A percentile compares a stretch with the other conserved stretches of the same genome.
phyloP scores from a whole-genome alignment of 208 protist genomes.

The Tritrichomonas foetus region DNA sequence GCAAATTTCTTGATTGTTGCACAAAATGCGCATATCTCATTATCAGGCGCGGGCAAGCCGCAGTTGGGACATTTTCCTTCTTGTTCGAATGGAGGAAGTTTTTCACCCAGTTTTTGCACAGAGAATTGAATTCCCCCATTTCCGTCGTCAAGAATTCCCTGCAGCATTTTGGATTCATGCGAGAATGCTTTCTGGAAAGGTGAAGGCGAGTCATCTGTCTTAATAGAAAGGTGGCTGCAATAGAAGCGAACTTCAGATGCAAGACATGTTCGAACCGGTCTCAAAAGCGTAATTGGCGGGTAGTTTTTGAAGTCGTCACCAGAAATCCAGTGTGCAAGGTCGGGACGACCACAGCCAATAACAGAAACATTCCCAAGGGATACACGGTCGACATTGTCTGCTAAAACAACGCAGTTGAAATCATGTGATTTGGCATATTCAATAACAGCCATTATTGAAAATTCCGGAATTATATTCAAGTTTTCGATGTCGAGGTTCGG shows the following conservation, averaged over 20 bases:
- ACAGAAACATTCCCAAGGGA: background rate
- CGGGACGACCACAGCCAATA: background rate
- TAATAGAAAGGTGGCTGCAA: background rate
- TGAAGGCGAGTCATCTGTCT: background rate
- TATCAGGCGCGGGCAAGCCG: background rate
- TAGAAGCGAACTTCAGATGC: background rate
- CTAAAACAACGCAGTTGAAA: slow-evolving; percentile 36
- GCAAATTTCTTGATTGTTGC: too few species aligned
- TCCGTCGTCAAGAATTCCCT: background rate
- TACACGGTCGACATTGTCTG: background rate
- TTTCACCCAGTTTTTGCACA: slow-evolving; percentile 21
- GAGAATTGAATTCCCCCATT: background rate
- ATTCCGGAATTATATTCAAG: background rate
- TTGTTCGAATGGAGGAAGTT: slow-evolving; percentile 21
- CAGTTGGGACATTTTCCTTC: background rate
- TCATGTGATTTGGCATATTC: background rate
- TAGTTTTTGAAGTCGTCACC: background rate
- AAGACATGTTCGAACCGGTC: background rate
- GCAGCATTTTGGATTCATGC: background rate
- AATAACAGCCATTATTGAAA: background rate
- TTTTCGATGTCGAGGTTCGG: background rate
- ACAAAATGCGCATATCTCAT: too few species aligned
- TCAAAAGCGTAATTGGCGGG: background rate
- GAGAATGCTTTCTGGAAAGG: background rate
- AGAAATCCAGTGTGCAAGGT: background rate